Percentiles rank a stretch among this genome's conserved stretches.
These are phyloP conservation scores for Phytophthora uliginosa DNA, from an alignment of 352 stramenopile genomes.

Conservation along the genomic window DNA sequence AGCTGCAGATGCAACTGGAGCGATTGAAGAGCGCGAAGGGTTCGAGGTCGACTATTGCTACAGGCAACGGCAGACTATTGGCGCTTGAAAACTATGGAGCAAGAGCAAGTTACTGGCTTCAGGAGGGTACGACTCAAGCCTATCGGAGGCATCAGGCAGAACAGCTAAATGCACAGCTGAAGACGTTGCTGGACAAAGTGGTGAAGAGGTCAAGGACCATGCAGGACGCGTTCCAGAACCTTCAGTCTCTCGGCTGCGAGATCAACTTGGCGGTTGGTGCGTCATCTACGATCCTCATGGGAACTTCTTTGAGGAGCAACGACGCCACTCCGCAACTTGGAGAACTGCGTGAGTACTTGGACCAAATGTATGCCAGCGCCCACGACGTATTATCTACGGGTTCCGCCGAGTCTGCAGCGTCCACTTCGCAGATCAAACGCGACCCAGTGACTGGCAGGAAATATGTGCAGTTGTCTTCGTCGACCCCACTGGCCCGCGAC, in stretches of 20 bases:
- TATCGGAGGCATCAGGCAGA: conserved; percentile 28
- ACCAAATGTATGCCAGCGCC: conserved; percentile 26
- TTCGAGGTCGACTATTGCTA: background rate
- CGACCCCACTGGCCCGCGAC: conserved; percentile 11
- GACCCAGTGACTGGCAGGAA: conserved; percentile 13
- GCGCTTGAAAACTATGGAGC: background rate
- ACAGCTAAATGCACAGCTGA: conserved; percentile 26
- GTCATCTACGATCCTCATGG: conserved; percentile 16
- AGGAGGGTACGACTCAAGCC: conserved; percentile 16
- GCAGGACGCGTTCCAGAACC: conserved; percentile 21
- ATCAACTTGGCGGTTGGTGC: conserved; percentile 20
- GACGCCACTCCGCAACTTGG: conserved; percentile 29
- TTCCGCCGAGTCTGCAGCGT: conserved; percentile 1
- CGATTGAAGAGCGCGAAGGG: conserved; percentile 16
- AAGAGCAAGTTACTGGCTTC: conserved; percentile 19
- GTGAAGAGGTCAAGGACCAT: conserved; percentile 19
- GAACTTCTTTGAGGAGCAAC: conserved; percentile 25
- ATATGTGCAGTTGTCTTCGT: conserved; percentile 21
- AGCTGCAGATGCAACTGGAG: conserved; percentile 33
- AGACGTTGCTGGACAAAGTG: conserved; percentile 23
- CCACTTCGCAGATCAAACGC: conserved; percentile 28
- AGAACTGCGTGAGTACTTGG: conserved; percentile 22
- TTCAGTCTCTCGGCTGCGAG: conserved; percentile 22
- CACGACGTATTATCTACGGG: conserved; percentile 11
- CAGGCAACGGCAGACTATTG: background rate